Evolutionary conservation across 345 rosid genomes (phyloP).

Genomic region (Pelargonium nanum): DNA sequence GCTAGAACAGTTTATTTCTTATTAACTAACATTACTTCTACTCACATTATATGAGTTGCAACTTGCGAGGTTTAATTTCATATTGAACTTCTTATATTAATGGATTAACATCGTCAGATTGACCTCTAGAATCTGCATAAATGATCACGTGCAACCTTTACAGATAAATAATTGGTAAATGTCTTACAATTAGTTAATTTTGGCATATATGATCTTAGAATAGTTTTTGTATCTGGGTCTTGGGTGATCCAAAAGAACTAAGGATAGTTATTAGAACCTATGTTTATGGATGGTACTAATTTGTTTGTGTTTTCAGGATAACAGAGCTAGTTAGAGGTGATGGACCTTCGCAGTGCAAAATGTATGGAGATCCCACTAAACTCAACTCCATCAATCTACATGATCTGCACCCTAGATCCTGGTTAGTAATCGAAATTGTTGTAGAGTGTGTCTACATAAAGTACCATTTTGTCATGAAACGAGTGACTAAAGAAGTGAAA

Average conservation of each 20-base stretch:
- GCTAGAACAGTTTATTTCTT: not conserved
- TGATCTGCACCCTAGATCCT: constrained; percentile 47
- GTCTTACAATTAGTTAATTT: not conserved
- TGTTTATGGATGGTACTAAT: not conserved
- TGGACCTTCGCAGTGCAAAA: constrained; percentile 19
- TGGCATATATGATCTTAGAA: not conserved
- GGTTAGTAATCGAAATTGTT: constrained; percentile 24
- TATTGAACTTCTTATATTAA: not conserved
- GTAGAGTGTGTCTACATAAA: not conserved
- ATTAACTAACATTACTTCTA: not conserved
- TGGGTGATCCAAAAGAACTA: not conserved
- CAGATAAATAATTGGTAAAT: not conserved
- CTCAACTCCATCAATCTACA: constrained; percentile 24
- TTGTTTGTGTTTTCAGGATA: constrained; percentile 25
- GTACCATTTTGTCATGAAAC: not conserved
- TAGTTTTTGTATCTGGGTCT: not conserved
- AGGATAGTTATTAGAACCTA: not conserved
- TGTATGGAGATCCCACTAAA: constrained; percentile 34
- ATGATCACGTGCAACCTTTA: no score
- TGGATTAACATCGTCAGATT: not conserved
- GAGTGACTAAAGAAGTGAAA: not conserved
- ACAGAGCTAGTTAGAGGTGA: constrained; percentile 30
- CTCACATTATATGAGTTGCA: not conserved
- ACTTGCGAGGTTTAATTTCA: not conserved
- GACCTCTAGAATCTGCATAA: not conserved